A percentile compares a stretch with the other conserved stretches of the same genome.
phyloP scores from a whole-genome alignment of 2,329 filamentous ascomycete genomes.

The Penicillium paneum region DNA sequence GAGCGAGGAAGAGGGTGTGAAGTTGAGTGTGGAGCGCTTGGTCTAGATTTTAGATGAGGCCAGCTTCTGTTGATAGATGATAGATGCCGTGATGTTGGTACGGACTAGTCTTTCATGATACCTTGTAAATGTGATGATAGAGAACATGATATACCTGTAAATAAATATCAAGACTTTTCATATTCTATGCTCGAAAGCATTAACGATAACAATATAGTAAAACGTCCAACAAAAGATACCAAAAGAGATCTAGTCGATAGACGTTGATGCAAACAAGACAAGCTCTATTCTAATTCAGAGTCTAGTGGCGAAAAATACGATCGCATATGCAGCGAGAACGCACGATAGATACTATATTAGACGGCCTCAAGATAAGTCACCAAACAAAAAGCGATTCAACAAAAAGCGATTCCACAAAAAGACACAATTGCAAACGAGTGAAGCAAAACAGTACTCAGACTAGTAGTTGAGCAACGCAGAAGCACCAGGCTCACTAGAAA shows the following conservation, averaged over 20 bases:
- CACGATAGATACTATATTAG: slow-evolving; percentile 10
- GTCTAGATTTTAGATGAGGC: slow-evolving; percentile 19
- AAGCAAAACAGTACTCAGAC: slow-evolving; percentile 6
- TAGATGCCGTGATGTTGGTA: not conserved
- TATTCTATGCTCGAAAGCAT: not conserved
- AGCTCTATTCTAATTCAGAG: slow-evolving; percentile 5
- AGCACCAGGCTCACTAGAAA: slow-evolving; percentile 89
- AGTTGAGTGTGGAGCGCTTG: slow-evolving; percentile 37
- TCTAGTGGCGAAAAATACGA: not conserved
- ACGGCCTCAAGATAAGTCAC: not conserved
- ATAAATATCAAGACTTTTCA: not conserved
- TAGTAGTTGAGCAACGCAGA: slow-evolving; percentile 63
- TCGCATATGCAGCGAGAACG: slow-evolving; percentile 8
- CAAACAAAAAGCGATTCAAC: slow-evolving; percentile 2
- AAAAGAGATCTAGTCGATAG: not conserved
- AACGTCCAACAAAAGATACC: not conserved
- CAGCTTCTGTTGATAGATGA: slow-evolving; percentile 2
- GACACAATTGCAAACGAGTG: slow-evolving; percentile 6
- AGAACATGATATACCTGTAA: slow-evolving; percentile 2
- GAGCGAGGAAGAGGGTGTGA: slow-evolving; percentile 15
- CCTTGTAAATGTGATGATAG: slow-evolving; percentile 6
- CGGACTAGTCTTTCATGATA: slow-evolving; percentile 6
- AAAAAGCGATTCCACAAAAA: not conserved
- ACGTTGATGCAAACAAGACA: not conserved
- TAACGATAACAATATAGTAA: not conserved